These are phyloP conservation scores for Erodium maritimum DNA, from an alignment of 345 rosid species.

Conservation along the genomic window DNA sequence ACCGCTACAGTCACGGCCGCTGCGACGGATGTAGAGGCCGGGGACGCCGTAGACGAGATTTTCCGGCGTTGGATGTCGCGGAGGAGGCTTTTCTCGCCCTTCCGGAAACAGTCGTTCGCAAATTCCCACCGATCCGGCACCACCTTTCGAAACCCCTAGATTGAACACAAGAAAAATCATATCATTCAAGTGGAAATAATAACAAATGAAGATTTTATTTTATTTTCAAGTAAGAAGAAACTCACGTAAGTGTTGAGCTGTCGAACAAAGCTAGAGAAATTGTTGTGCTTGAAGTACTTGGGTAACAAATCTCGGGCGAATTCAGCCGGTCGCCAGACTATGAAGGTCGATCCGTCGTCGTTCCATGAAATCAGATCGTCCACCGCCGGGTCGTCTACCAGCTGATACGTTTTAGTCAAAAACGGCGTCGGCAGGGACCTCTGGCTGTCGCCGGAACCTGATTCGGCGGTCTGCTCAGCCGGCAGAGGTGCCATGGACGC, in stretches of 20 bases:
- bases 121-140: slow-evolving; percentile 98
- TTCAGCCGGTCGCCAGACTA: slow-evolving; percentile 92
- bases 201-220: neutral
- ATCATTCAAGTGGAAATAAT: neutral
- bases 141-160: slow-evolving; percentile 82
- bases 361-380: slow-evolving; percentile 86
- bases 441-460: slow-evolving; percentile 54
- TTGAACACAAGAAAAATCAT: neutral
- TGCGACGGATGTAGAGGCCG: slow-evolving; percentile 12
- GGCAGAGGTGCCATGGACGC: slow-evolving; percentile 40
- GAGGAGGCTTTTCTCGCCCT: slow-evolving; percentile 68
- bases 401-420: slow-evolving; percentile 72
- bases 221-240: too few relatives aligned
- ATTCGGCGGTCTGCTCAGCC: slow-evolving; percentile 56
- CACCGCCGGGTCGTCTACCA: slow-evolving; percentile 62
- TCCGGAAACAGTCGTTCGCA: slow-evolving; percentile 59
- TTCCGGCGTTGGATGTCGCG: slow-evolving; percentile 86
- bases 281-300: slow-evolving; percentile 84
- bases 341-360: slow-evolving; percentile 74
- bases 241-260: slow-evolving; percentile 94
- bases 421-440: slow-evolving; percentile 88
- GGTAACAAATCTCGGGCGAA: slow-evolving; percentile 92
- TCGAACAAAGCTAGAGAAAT: slow-evolving; percentile 92
- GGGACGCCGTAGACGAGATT: slow-evolving; percentile 25
- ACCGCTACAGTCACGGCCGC: slow-evolving; percentile 20